Conservation (phyloP, 1,284 basidiomycete species). For the Mycosarcoma mackinlayi region DNA sequence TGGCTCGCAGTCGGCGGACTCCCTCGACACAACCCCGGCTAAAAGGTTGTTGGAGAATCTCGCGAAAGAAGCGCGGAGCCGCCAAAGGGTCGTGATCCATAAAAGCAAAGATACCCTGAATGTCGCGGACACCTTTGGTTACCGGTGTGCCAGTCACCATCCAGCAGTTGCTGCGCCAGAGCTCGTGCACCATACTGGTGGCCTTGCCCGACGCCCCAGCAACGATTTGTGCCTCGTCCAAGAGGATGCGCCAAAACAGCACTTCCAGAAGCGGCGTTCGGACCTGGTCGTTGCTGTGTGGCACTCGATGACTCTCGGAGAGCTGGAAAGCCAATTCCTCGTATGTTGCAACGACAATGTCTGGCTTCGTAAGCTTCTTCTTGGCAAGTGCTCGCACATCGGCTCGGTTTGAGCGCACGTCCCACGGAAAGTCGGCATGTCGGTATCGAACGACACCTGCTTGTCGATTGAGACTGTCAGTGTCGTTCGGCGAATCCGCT, state of each 20-base stretch:
- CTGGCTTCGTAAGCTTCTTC: constrained; percentile 20
- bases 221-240: constrained; percentile 57
- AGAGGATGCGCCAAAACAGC: constrained; percentile 48
- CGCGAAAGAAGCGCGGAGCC: constrained; percentile 39
- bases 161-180: constrained; percentile 57
- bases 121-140: constrained; percentile 47
- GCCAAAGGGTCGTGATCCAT: constrained; percentile 51
- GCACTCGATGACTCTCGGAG: constrained; percentile 29
- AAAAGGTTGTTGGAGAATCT: constrained; percentile 49
- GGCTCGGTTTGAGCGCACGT: constrained; percentile 6
- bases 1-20: constrained; percentile 36
- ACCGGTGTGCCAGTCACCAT: constrained; percentile 54
- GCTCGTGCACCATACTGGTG: constrained; percentile 48
- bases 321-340: constrained; percentile 50
- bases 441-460: constrained; percentile 38
- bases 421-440: constrained; percentile 40
- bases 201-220: constrained; percentile 41
- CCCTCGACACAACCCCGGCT: constrained; percentile 42
- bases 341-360: constrained; percentile 56
- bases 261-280: constrained; percentile 53
- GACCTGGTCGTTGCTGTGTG: constrained; percentile 11
- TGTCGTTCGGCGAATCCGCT: neutral
- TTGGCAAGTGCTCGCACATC: constrained; percentile 25
- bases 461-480: constrained; percentile 5
- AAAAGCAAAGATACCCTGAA: constrained; percentile 51